Base-by-base conservation (phyloP, 2,329 filamentous ascomycete genomes). In the Amphichorda felina region DNA sequence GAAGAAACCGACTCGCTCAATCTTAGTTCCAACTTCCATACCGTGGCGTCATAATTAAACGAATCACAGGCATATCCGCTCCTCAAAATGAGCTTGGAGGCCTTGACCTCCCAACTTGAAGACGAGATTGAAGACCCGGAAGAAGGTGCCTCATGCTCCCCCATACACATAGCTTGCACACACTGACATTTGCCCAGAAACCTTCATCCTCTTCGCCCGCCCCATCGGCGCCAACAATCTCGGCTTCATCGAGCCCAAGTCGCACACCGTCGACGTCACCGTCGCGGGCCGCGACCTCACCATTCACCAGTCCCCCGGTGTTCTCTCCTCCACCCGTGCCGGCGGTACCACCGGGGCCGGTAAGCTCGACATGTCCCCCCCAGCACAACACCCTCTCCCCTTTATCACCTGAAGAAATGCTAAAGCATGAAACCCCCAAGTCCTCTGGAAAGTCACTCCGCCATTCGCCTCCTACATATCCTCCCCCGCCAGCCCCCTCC, bases 381-480 rank as follows among this genome's bases (percentile, higher is more conserved):
- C 29, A 14, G 18, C 33, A 28, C 34, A 33, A 18, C 29, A 27
- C 26, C 26, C 35, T n/a, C 30, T 26, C 39, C 21, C 40, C 35
- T 38, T 37, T 31, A 39, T 4, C n/a, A 14, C 28, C 28, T 11
- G n/a, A 15, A 33, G 13, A 22, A 24, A 18, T 22, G 19, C 19
- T 19, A 14, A 25, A 10, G 37, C 8, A 4, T 19, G 21, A 18
- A 8, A 22, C 8, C 18, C 8, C 30, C 39, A 33, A 82, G 87
- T 94, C 14, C 66, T 96, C 8, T 98, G 91, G 91, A 87, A 83
- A 56, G 81, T 94, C 45, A 89, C 86, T 0, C 86, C 88, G 8
- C 64, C 77, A 30, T 78, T 96, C 50, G 84, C 88, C 16, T 64
- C 75, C 43, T 96, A 86, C 86, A 69, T 96, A 31, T 66, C 76